Evolutionary conservation across 805 yeast species (phyloP), one percentile per base, ranked within the genome.

Genomic region (Metschnikowia peoriensis): DNA sequence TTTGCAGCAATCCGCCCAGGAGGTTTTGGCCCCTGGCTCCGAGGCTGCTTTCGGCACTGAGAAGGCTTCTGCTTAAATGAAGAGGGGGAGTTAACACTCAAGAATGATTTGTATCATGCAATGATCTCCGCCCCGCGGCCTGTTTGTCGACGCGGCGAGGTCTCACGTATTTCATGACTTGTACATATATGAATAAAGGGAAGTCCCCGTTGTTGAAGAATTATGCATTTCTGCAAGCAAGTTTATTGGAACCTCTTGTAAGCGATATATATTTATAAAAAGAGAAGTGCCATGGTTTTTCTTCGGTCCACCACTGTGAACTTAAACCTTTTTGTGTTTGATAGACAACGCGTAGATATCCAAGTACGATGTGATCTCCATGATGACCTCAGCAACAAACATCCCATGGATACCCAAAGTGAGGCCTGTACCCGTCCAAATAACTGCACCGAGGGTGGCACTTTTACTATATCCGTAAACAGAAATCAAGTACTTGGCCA

Each of bases 331-430:
- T 62, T 86, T 88, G 65, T 88, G 89, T 67, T 92, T 91, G 64
- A 90, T 89, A 38, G 86, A 79, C 61, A 92, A 80, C 7, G 96
- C 94, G 70, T 84, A 87, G 59, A 93, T 91, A 65, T 90, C 97
- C 61, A 93, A 76, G 64, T 82, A 91, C 3, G 78, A 72, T 11
- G 96, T 89, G 61, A 90, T 88, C 57, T 84, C 91, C 69, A 84
- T 81, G 61, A 93, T 84, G 61, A 89, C 84, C 58, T 89, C 94
- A 44, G 84, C 76, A 46, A 93, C 83, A 62, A 89, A 86, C 71
- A 84, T 76, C 34, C 81, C 74, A 75, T 87, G 89, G 62, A 89
- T 71, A 28, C 88, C 87, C 56, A 82, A 64, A 54, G 91, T 77
- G 51, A 88, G 55, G 16, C 91, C 87, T 50, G 83, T 72, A n/a